Percentiles rank a stretch among this genome's conserved stretches.
phyloP scores from a whole-genome alignment of 306 rosid species.

The Pyrus pyrifolia region DNA sequence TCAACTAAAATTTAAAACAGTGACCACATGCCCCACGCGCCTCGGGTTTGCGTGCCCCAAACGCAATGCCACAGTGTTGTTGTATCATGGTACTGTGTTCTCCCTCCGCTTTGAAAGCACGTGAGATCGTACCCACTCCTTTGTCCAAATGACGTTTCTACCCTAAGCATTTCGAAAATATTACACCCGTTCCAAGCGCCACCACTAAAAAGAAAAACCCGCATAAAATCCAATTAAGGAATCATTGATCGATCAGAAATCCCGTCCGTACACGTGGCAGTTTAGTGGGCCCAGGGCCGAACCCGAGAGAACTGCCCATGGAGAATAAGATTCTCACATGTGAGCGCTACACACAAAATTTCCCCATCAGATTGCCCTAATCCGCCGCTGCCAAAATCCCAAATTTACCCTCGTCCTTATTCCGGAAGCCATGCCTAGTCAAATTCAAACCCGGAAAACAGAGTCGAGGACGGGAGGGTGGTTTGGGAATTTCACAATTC shows the following conservation, averaged over 20 bases:
- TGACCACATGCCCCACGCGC: not conserved
- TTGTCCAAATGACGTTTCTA: not conserved
- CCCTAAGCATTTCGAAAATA: not conserved
- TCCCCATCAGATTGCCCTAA: not conserved
- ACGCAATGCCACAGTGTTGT: not conserved
- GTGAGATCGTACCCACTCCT: not conserved
- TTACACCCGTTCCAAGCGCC: not conserved
- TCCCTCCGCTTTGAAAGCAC: not conserved
- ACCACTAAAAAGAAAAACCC: not conserved
- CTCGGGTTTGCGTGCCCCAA: not conserved
- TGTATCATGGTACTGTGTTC: not conserved
- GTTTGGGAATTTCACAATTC: not conserved
- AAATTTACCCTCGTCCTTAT: not conserved
- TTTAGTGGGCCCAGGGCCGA: no score
- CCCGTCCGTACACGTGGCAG: not conserved
- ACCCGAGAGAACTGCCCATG: no score
- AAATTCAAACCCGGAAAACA: not conserved
- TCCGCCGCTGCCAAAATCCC: not conserved
- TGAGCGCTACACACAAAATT: slow-evolving; percentile 11
- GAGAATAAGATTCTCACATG: not conserved
- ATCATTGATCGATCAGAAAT: not conserved
- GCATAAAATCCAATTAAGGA: not conserved
- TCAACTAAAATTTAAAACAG: not conserved
- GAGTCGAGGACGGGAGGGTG: not conserved
- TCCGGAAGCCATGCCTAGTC: not conserved